Base-by-base conservation (phyloP, 2,329 filamentous ascomycete genomes). In the Apiospora arundinis region DNA sequence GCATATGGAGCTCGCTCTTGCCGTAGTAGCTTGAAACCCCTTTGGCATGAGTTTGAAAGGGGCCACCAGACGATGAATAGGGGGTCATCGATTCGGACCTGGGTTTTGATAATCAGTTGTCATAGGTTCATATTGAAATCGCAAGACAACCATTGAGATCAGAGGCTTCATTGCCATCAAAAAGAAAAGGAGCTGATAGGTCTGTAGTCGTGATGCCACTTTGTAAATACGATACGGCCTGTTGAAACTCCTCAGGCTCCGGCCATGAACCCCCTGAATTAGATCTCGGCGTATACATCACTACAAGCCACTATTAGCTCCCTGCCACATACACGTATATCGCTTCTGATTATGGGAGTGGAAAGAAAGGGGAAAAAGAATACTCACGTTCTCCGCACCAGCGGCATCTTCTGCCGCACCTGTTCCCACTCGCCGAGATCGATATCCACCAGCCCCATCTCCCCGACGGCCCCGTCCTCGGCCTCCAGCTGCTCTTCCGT, bases 381-480 rank as follows among this genome's bases (percentile, higher is more conserved):
- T 28, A 86, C 87, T 85, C 73, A 89, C 87, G 80, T 85, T 74
- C 88, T 81, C 74, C 87, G 79, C 65, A 82, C 81, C 69, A 90
- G 77, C 65, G 88, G 88, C 85, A 90, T 87, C 79, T 83, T 82
- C 70, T 79, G 80, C 77, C 89, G 81, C 6, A 90, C 82, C 72
- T 81, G 82, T 74, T 83, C 83, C 81, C 86, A 79, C 71, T 85
- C 76, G 2, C 75, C 84, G 42, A 86, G 72, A 73, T 90, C 86
- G 65, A 91, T 83, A 60, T 90, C 86, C 0, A 88, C 87, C 37
- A 90, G 82, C 11, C 87, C 88, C 72, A 91, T 80, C 74, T 87
- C 83, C 21, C 81, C 84, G n/a, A 83, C 80, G 2, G 81, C 83
- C 2, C 78, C 80, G 0, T 78, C 77, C 72, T 81, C 77, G 2